Conservation (phyloP, 176 grass and related monocot genomes). For the Triticum monococcum region DNA sequence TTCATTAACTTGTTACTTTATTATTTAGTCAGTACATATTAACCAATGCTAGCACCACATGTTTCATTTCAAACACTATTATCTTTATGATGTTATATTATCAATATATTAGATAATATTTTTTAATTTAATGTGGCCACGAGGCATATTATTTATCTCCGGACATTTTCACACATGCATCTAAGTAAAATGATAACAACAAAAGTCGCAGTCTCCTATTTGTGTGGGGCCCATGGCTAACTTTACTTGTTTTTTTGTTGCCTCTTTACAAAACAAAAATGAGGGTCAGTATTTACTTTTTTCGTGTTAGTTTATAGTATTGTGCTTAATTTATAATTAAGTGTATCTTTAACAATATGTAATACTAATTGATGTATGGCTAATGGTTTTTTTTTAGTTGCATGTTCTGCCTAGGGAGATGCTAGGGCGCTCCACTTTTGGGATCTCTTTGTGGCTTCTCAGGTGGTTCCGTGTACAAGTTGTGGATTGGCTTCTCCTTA, state of each 20-base stretch:
- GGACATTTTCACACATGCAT: not conserved
- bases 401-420: conserved; percentile 85
- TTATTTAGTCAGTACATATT: not conserved
- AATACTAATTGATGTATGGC: conserved; percentile 6
- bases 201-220: not conserved
- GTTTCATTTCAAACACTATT: no score
- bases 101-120: no score
- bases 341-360: not conserved
- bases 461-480: conserved; percentile 38
- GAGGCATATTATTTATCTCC: no score
- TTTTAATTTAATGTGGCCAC: no score
- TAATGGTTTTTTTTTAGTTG: conserved; percentile 45
- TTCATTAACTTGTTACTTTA: not conserved
- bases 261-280: conserved; percentile 29
- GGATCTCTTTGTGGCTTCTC: conserved; percentile 61
- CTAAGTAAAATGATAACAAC: not conserved
- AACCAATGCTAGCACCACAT: no score
- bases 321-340: not conserved
- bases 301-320: conserved; percentile 18
- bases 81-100: no score
- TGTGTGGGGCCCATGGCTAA: not conserved
- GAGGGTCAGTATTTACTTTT: conserved; percentile 9
- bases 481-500: conserved; percentile 64
- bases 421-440: conserved; percentile 74
- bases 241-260: not conserved